Base-by-base conservation (phyloP, 169 alveolate genomes). In the Amoebophrya sp. region DNA sequence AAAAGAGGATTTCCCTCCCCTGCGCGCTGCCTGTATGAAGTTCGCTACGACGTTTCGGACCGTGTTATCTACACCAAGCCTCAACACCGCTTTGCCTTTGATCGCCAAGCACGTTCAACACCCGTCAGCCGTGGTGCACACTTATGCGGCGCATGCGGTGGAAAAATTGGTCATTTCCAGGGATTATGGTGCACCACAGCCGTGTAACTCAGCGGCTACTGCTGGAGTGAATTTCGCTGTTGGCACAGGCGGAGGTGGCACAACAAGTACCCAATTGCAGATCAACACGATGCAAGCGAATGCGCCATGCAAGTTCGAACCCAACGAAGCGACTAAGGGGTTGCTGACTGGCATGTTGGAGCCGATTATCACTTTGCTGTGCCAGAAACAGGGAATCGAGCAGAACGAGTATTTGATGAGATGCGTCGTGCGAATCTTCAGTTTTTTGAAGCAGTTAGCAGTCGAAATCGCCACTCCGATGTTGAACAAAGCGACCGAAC, bases 351-450 rank as follows among this genome's bases (percentile, higher is more conserved):
- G 39, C 83, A 36, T 18, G 33, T 36, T 65, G 33, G 83, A 65
- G 83, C 83, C 83, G 33, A 65, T 65, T 29, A 18, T 65, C 33
- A 65, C 2, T 10, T 26, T 26, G 33, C n/a, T 65, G 83, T 26
- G 39, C 10, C 10, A 65, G 36, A 65, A 65, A 26, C 2, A 18
- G 83, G 83, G 83, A 26, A 65, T 65, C 83, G 83, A 65, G 26
- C 83, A 65, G 83, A 65, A 65, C 83, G 83, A 65, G 83, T 65
- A 65, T 26, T 26, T 65, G 83, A 65, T 65, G 83, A 29, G 83
- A 10, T 65, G 83, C 83, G n/a, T 65, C 83, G 83, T 65, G 33
- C 83, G 83, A 6, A 26, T 65, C 2, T 65, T 65, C 26, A 1
- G 18, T 29, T 65, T 65, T 36, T 36, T 65, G 33, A 6, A 26